Evolutionary conservation across 352 stramenopile species (phyloP).

Genomic region (Phytophthora multivora): DNA sequence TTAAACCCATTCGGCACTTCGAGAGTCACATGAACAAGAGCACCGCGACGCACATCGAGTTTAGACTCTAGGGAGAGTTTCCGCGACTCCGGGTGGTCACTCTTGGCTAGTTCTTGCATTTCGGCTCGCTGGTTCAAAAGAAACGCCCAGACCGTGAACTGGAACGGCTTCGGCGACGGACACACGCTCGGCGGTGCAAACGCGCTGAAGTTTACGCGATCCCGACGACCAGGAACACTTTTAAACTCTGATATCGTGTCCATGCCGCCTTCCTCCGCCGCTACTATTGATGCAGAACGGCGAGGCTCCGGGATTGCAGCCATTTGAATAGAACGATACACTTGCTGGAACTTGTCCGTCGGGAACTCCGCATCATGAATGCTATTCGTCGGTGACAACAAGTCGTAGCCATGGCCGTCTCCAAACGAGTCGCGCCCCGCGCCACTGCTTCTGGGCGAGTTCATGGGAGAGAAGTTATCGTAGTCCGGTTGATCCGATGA

Average conservation of each 20-base stretch:
- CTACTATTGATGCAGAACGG: conserved; percentile 15
- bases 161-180: conserved; percentile 65
- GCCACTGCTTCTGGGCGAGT: conserved; percentile 37
- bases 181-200: conserved; percentile 69
- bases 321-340: conserved; percentile 74
- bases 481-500: conserved; percentile 40
- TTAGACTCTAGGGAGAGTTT: conserved; percentile 71
- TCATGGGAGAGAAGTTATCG: conserved; percentile 50
- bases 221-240: conserved; percentile 47
- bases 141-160: conserved; percentile 79
- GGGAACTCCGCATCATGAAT: conserved; percentile 60
- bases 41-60: conserved; percentile 70
- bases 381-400: conserved; percentile 62
- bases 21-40: conserved; percentile 77
- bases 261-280: conserved; percentile 29
- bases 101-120: conserved; percentile 63
- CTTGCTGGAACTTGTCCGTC: conserved; percentile 74
- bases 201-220: conserved; percentile 81
- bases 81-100: conserved; percentile 35
- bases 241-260: conserved; percentile 40
- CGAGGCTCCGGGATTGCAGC: conserved; percentile 18
- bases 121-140: conserved; percentile 69
- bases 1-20: conserved; percentile 65
- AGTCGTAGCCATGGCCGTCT: conserved; percentile 47
- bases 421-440: conserved; percentile 29